These are phyloP conservation scores for Gnetum montanum DNA, from an alignment of 75 land plant species.

Conservation along the genomic window DNA sequence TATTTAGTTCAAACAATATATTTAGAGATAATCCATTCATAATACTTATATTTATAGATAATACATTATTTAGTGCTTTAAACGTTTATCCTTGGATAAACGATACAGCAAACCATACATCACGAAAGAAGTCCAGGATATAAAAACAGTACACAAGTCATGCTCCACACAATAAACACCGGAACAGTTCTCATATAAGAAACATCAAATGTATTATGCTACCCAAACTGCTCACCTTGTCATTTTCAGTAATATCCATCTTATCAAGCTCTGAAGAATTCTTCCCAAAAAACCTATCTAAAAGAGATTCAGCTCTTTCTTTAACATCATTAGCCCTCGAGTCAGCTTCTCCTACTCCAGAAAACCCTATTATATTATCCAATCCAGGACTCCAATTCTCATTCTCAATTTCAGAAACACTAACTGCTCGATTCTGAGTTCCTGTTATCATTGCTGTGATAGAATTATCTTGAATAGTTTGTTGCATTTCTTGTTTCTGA, in stretches of 20 bases:
- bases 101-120: no score
- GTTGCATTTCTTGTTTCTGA: neutral
- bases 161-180: no score
- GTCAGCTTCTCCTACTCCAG: slow-evolving; percentile 9
- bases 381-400: slow-evolving; percentile 11
- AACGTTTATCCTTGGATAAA: no score
- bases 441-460: neutral
- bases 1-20: no score
- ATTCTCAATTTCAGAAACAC: slow-evolving; percentile 5
- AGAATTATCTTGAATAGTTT: slow-evolving; percentile 7
- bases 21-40: no score
- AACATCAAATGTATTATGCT: no score
- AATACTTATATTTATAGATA: no score
- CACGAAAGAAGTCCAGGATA: no score
- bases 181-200: no score
- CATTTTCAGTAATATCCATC: neutral
- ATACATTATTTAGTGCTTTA: no score
- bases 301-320: slow-evolving; percentile 19
- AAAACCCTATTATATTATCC: neutral
- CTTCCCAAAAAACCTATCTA: slow-evolving; percentile 39
- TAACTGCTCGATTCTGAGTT: slow-evolving; percentile 2
- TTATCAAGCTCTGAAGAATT: slow-evolving; percentile 7
- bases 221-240: neutral
- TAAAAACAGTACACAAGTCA: no score
- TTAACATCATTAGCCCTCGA: neutral